Conservation (phyloP, 2,329 filamentous ascomycete genomes). For the Fusarium nygamai region DNA sequence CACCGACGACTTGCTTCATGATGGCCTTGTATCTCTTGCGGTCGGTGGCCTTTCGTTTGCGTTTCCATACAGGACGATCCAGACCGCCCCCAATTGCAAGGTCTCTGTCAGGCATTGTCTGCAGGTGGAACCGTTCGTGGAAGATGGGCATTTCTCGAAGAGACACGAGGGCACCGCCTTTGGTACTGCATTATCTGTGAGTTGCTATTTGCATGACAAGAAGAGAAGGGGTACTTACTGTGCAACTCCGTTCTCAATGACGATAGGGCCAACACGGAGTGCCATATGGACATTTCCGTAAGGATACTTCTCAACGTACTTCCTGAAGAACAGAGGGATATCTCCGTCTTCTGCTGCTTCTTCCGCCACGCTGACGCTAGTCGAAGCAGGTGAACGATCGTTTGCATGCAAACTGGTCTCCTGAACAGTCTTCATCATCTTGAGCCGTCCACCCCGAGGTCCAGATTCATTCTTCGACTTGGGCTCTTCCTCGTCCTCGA, state of each 20-base stretch:
- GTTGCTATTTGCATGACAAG: neutral
- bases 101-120: slow-evolving; percentile 29
- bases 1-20: slow-evolving; percentile 54
- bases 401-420: slow-evolving; percentile 4
- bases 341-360: slow-evolving; percentile 35
- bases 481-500: neutral
- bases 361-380: slow-evolving; percentile 16
- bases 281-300: slow-evolving; percentile 54
- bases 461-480: neutral
- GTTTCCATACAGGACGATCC: slow-evolving; percentile 21
- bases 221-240: slow-evolving; percentile 43
- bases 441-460: slow-evolving; percentile 1
- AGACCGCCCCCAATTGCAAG: slow-evolving; percentile 22
- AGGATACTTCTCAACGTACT: slow-evolving; percentile 47
- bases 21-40: slow-evolving; percentile 50
- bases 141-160: slow-evolving; percentile 35
- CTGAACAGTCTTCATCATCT: slow-evolving; percentile 13
- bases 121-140: slow-evolving; percentile 35
- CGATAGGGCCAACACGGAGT: slow-evolving; percentile 51
- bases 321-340: slow-evolving; percentile 46
- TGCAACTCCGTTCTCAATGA: slow-evolving; percentile 53
- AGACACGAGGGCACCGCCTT: slow-evolving; percentile 43
- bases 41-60: slow-evolving; percentile 1
- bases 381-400: slow-evolving; percentile 19
- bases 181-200: slow-evolving; percentile 28